These are phyloP conservation scores for Agaricus sinodeliciosus DNA, from an alignment of 768 basidiomycete genomes.

Conservation along the genomic window DNA sequence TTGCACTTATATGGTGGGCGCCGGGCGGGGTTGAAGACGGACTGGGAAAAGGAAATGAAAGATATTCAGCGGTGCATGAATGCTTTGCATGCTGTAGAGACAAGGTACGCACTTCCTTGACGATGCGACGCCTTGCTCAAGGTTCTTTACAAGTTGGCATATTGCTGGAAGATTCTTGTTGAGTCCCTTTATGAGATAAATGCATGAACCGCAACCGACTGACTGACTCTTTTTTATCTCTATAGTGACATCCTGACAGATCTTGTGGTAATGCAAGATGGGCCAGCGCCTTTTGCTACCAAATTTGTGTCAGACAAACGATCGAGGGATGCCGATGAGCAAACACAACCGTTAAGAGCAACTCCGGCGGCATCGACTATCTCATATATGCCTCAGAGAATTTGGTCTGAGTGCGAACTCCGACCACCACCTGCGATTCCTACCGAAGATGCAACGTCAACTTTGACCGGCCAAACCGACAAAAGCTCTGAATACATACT, in stretches of 20 bases:
- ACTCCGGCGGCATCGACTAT: no score
- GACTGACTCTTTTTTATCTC: no score
- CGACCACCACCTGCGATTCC: no score
- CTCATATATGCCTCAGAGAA: no score
- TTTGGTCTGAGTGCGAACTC: no score
- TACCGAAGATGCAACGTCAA: no score
- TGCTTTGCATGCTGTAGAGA: slow-evolving; percentile 32
- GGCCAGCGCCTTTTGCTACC: not conserved
- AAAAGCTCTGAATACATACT: no score
- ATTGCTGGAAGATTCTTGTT: slow-evolving; percentile 32
- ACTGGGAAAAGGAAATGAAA: slow-evolving; percentile 36
- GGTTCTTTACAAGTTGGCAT: slow-evolving; percentile 24
- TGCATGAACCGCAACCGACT: no score
- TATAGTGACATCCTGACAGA: not conserved
- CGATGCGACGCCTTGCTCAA: not conserved
- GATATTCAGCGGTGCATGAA: slow-evolving; percentile 50
- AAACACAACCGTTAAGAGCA: not conserved
- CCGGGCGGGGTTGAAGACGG: slow-evolving; percentile 28
- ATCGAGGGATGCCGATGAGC: not conserved
- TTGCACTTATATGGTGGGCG: slow-evolving; percentile 51
- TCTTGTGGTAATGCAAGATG: not conserved
- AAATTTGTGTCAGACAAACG: not conserved
- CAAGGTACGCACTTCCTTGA: slow-evolving; percentile 17
- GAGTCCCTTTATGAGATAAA: not conserved
- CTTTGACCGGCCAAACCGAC: no score